Base-by-base conservation (phyloP, 1,284 basidiomycete genomes). In the Schizopora paradoxa region DNA sequence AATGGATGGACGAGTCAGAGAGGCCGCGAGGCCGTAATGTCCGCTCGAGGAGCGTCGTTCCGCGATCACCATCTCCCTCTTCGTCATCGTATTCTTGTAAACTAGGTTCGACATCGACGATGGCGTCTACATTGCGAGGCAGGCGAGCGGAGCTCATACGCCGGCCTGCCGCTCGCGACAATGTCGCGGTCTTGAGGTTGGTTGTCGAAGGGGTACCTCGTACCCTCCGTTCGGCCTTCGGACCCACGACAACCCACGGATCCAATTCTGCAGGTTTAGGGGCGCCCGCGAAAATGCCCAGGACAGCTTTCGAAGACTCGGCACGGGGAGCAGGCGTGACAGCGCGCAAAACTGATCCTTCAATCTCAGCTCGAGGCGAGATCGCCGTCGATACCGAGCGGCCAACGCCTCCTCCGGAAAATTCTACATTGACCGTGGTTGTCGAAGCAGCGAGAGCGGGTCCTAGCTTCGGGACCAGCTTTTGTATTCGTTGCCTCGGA, bases 391-490 rank as follows among this genome's bases (percentile, higher is more conserved):
- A 61, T 2, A 83, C 76, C 0, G 87, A 79, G 47, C 84, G 73
- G 13, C 89, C 82, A 6, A 82, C 74, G 13, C 84, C 87, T 1
- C 77, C 66, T 2, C 86, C 84, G 4, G 83, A 88, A 65, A 95
- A 95, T 67, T 95, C 92, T 44, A 97, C 91, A 50, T 91, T 93
- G 55, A 96, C 91, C 0, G 89, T 91, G 26, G 87, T 92, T 1
- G 87, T 74, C 14, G 86, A 89, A 3, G 93, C 89, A 4, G 85
- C 82, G 18, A 91, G 76, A 13, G 87, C 89, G 1, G 91, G 83
- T 1, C 79, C 77, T 16, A 85, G 72, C 61, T 95, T 96, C 0
- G 86, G 77, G 10, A 74, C 76, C 0, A 73, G 56, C n/a, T 73
- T 72, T 4, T 68, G 53, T 11, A 60, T 53, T 41, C 60, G 54